These are phyloP conservation scores for Phylloporus sp. DNA, from an alignment of 768 basidiomycete species.

Conservation along the genomic window DNA sequence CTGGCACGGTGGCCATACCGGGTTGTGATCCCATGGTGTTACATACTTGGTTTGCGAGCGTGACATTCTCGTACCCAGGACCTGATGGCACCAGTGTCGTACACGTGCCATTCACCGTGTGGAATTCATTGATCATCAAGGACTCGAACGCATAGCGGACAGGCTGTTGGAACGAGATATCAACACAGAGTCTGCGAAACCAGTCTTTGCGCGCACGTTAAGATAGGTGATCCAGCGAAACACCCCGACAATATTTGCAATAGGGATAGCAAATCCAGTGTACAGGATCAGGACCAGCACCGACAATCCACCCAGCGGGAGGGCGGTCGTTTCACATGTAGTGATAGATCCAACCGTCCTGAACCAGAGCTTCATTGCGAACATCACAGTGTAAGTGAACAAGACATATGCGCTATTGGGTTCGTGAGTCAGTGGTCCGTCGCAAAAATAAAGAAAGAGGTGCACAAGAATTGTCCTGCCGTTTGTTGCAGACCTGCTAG, in stretches of 20 bases:
- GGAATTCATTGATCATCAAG: slow-evolving; percentile 48
- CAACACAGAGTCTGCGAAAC: slow-evolving; percentile 30
- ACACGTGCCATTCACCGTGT: slow-evolving; percentile 33
- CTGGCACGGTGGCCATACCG: slow-evolving; percentile 38
- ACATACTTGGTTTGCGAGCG: slow-evolving; percentile 39
- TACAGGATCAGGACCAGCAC: slow-evolving; percentile 39
- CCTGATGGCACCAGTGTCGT: slow-evolving; percentile 31
- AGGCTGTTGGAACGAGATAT: slow-evolving; percentile 31
- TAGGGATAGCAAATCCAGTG: slow-evolving; percentile 37
- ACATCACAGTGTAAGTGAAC: slow-evolving; percentile 45
- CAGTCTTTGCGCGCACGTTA: slow-evolving; percentile 31
- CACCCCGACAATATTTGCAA: slow-evolving; percentile 1
- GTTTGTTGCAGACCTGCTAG: slow-evolving; percentile 18
- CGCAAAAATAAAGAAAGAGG: neutral
- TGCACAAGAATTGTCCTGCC: slow-evolving; percentile 18
- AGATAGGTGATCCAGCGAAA: slow-evolving; percentile 18
- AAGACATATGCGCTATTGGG: slow-evolving; percentile 51
- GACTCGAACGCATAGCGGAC: slow-evolving; percentile 23
- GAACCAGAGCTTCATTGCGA: slow-evolving; percentile 75
- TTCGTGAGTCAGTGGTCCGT: slow-evolving; percentile 31
- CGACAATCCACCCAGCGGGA: slow-evolving; percentile 28
- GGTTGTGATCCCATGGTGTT: slow-evolving; percentile 37
- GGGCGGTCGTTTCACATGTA: slow-evolving; percentile 47
- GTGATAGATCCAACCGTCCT: slow-evolving; percentile 55
- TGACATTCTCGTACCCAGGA: slow-evolving; percentile 31